These are phyloP conservation scores for Endocarpon pusillum DNA, from an alignment of 495 filamentous ascomycete species.

Conservation along the genomic window DNA sequence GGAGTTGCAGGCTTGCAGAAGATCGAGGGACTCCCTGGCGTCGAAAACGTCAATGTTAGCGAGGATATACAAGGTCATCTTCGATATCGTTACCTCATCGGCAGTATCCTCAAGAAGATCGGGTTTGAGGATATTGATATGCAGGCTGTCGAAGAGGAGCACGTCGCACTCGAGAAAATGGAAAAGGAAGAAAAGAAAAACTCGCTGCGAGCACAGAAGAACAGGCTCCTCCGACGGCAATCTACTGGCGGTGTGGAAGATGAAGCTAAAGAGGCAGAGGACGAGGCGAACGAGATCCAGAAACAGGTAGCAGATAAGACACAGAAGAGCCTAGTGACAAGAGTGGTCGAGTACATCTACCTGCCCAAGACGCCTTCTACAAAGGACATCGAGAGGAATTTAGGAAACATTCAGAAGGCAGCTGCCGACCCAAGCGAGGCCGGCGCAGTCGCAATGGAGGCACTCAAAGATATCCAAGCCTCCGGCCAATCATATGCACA, in stretches of 20 bases:
- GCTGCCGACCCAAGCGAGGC: slow-evolving; percentile 1
- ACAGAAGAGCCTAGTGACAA: slow-evolving; percentile 29
- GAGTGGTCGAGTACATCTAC: slow-evolving; percentile 10
- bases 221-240: slow-evolving; percentile 3
- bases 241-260: slow-evolving; percentile 19
- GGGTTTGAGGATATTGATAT: slow-evolving; percentile 48
- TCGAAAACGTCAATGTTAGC: slow-evolving; percentile 64
- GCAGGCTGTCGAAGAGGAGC: slow-evolving; percentile 39
- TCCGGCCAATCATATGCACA: not conserved
- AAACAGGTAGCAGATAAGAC: slow-evolving; percentile 32
- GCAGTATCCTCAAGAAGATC: slow-evolving; percentile 46
- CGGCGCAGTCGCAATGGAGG: slow-evolving; percentile 3
- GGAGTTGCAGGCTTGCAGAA: slow-evolving; percentile 60
- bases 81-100: slow-evolving; percentile 51
- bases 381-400: slow-evolving; percentile 3
- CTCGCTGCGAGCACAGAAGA: slow-evolving; percentile 13
- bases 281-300: slow-evolving; percentile 17
- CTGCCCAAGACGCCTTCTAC: slow-evolving; percentile 1
- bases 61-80: slow-evolving; percentile 56
- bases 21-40: slow-evolving; percentile 43
- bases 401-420: slow-evolving; percentile 2
- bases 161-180: slow-evolving; percentile 34
- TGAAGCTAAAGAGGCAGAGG: slow-evolving; percentile 20
- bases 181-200: slow-evolving; percentile 34
- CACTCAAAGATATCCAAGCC: not conserved